Conservation (phyloP, 108 stramenopile genomes). For the Poteriospumella lacustris region DNA sequence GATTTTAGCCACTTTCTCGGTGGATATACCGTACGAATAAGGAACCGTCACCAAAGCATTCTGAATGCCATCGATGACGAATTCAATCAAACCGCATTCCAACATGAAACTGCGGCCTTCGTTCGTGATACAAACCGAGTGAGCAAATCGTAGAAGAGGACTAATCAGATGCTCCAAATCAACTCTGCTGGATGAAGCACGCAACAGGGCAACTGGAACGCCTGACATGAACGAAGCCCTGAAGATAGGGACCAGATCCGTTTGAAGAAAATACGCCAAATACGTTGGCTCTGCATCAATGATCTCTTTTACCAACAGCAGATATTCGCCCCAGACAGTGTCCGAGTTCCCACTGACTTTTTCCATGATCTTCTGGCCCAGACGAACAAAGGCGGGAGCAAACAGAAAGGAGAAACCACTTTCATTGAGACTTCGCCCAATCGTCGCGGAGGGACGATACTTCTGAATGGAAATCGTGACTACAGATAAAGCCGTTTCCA, state of each 20-base stretch:
- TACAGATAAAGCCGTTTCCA: neutral
- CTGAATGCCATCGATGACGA: neutral
- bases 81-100: neutral
- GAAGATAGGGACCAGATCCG: neutral
- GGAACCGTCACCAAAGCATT: neutral
- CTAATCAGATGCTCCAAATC: neutral
- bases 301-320: neutral
- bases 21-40: neutral
- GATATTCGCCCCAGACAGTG: neutral
- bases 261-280: neutral
- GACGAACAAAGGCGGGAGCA: neutral
- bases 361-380: too few relatives aligned
- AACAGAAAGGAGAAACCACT: neutral
- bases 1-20: neutral
- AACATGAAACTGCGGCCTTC: neutral
- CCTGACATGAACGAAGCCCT: neutral
- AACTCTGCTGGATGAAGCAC: neutral
- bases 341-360: too few relatives aligned
- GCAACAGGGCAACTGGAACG: too few relatives aligned
- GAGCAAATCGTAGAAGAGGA: neutral
- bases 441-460: neutral
- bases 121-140: neutral
- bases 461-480: neutral
- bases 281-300: conserved; percentile 4
- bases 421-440: neutral